Percentiles rank a stretch among this genome's conserved stretches.
Conservation (phyloP, 2,329 filamentous ascomycete genomes). For the Diaporthe sp. region DNA sequence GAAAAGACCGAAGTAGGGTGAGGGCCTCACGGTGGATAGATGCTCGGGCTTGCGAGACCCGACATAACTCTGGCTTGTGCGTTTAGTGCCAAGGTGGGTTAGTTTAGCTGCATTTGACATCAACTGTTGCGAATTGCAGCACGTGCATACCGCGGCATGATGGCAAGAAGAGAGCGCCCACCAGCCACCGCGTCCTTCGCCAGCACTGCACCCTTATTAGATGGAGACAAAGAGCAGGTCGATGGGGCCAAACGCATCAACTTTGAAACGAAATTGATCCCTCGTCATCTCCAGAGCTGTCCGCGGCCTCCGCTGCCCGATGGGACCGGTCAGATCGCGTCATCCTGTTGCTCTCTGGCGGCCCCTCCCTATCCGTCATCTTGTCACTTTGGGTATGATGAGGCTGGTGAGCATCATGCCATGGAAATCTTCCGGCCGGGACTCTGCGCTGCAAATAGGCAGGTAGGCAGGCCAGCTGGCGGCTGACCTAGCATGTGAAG, state of each 20-base stretch:
- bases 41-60: slow-evolving; percentile 1
- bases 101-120: background rate
- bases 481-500: slow-evolving; percentile 25
- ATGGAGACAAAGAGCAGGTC: background rate
- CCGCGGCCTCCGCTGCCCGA: slow-evolving; percentile 29
- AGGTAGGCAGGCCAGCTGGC: background rate
- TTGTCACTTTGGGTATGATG: slow-evolving; percentile 18
- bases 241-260: background rate
- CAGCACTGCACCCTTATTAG: slow-evolving; percentile 21
- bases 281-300: slow-evolving; percentile 24
- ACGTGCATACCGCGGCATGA: background rate
- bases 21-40: slow-evolving; percentile 11
- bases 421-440: slow-evolving; percentile 28
- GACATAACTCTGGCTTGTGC: slow-evolving; percentile 10
- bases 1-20: slow-evolving; percentile 4
- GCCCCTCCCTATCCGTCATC: slow-evolving; percentile 20
- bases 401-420: slow-evolving; percentile 32
- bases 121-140: background rate
- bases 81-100: slow-evolving; percentile 3
- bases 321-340: slow-evolving; percentile 8
- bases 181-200: background rate
- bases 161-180: background rate
- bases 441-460: background rate
- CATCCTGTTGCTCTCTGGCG: slow-evolving; percentile 19
- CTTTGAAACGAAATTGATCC: slow-evolving; percentile 25